Percentiles rank a stretch among this genome's conserved stretches.
Conservation (phyloP, 257 asterid genomes). For the Ilex asprella region DNA sequence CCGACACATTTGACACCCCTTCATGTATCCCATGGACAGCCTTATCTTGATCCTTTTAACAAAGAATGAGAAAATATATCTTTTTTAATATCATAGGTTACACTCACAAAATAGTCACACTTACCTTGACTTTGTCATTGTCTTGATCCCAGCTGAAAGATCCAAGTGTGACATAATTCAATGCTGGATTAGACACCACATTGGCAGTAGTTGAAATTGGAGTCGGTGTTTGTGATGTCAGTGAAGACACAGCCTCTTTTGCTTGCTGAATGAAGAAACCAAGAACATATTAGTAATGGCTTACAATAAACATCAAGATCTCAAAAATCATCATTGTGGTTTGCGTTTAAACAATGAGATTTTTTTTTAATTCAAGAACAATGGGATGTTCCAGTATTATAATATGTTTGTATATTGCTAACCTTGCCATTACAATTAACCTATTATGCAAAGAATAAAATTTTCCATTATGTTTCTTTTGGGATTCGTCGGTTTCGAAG, state of each 20-base stretch:
- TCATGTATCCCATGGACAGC: not conserved
- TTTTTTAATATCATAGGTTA: not conserved
- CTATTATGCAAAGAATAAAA: too few species aligned
- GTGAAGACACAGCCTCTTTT: slow-evolving; percentile 26
- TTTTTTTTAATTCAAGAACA: too few species aligned
- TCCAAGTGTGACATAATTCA: slow-evolving; percentile 46
- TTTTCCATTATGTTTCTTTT: too few species aligned
- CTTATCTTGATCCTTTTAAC: not conserved
- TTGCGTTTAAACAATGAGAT: too few species aligned
- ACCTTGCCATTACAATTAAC: too few species aligned
- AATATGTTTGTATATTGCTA: too few species aligned
- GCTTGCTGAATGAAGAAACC: slow-evolving; percentile 30
- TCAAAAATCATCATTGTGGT: too few species aligned
- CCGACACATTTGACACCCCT: too few species aligned
- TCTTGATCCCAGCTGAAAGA: slow-evolving; percentile 98
- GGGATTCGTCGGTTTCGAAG: too few species aligned
- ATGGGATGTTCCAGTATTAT: too few species aligned
- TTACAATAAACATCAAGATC: too few species aligned
- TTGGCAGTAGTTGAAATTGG: slow-evolving; percentile 27
- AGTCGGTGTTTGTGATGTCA: slow-evolving; percentile 17
- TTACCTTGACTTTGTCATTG: slow-evolving; percentile 70
- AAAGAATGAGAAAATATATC: not conserved
- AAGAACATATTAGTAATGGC: not conserved
- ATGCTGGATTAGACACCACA: slow-evolving; percentile 21
- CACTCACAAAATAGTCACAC: not conserved